Conservation (phyloP, 176 grass and related monocot species). For the Juncus effusus region DNA sequence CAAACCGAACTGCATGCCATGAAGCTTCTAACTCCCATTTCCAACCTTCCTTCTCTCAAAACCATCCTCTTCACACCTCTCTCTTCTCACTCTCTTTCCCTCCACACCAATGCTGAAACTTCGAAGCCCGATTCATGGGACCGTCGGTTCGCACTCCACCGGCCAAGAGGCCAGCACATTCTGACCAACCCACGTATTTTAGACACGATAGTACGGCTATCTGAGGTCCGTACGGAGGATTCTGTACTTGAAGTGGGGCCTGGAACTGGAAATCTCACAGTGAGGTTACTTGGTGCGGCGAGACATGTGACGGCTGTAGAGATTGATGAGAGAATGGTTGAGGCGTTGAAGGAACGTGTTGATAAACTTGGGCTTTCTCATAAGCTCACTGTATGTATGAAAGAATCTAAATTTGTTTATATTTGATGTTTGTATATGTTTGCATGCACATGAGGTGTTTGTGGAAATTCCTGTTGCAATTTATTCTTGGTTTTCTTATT, state of each 20-base stretch:
- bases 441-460: slow-evolving; percentile 34
- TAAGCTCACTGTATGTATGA: slow-evolving; percentile 47
- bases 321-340: slow-evolving; percentile 79
- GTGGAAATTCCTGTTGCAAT: slow-evolving; percentile 36
- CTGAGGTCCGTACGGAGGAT: slow-evolving; percentile 41
- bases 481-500: neutral
- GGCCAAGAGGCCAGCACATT: slow-evolving; percentile 72
- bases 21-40: slow-evolving; percentile 8
- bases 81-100: neutral
- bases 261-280: slow-evolving; percentile 76
- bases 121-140: slow-evolving; percentile 47
- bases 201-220: slow-evolving; percentile 51
- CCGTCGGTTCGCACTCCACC: slow-evolving; percentile 62
- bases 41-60: neutral
- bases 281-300: slow-evolving; percentile 51
- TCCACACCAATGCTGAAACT: neutral
- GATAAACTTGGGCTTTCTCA: slow-evolving; percentile 30
- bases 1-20: neutral
- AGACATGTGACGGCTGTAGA: slow-evolving; percentile 49
- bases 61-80: neutral
- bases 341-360: slow-evolving; percentile 46
- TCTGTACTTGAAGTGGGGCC: slow-evolving; percentile 80
- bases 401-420: neutral
- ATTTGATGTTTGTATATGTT: neutral
- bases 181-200: slow-evolving; percentile 73